Evolutionary conservation across 2,329 filamentous ascomycete species (phyloP).

Genomic region (Aspergillus tamarii): DNA sequence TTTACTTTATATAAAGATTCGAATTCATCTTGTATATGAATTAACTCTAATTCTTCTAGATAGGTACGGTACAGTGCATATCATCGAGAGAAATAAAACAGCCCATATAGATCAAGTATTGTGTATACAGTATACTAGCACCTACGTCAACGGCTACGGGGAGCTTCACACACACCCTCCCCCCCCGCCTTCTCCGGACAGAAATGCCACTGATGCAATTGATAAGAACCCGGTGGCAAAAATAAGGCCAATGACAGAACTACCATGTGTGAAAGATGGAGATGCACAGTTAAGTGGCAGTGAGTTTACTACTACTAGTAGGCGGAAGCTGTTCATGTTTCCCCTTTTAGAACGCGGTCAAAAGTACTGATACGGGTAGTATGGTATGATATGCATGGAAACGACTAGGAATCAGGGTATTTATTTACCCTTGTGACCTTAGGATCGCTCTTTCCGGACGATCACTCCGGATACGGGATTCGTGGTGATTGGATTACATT

Average conservation of each 20-base stretch:
- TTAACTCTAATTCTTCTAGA: too few relatives aligned
- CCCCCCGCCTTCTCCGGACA: too few relatives aligned
- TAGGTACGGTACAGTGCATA: too few relatives aligned
- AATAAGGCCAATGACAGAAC: too few relatives aligned
- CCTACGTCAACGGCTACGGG: too few relatives aligned
- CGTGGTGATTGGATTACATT: neutral
- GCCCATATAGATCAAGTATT: too few relatives aligned
- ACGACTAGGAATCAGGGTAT: neutral
- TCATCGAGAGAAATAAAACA: too few relatives aligned
- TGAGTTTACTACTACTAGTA: neutral
- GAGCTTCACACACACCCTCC: too few relatives aligned
- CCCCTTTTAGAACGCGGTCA: neutral
- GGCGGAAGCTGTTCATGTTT: neutral
- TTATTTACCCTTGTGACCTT: neutral
- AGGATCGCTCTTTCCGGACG: slow-evolving; percentile 1
- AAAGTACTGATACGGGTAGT: neutral
- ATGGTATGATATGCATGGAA: neutral
- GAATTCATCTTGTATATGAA: too few relatives aligned
- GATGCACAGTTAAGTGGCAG: neutral
- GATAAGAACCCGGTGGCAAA: neutral
- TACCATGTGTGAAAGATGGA: neutral
- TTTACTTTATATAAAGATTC: too few relatives aligned
- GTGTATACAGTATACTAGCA: too few relatives aligned
- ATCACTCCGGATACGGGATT: slow-evolving; percentile 7
- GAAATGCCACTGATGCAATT: neutral